Conservation (phyloP, 805 yeast species). For the Candida chilensis region DNA sequence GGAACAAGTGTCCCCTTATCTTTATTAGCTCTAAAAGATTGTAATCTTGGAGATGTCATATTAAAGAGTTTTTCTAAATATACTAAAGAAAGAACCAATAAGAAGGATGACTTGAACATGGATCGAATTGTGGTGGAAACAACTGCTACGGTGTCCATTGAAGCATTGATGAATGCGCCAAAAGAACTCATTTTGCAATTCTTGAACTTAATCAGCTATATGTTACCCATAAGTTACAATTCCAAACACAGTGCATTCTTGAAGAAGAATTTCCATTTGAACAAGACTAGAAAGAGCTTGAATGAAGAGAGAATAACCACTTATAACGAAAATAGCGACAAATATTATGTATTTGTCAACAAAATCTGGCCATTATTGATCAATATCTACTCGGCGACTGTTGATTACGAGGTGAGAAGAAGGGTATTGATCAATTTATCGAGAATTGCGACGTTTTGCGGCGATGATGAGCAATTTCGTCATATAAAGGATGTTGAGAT, state of each 20-base stretch:
- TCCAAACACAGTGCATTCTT: conserved; percentile 19
- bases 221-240: conserved; percentile 44
- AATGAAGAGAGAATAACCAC: conserved; percentile 22
- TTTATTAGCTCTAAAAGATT: conserved; percentile 34
- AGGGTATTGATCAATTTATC: conserved; percentile 43
- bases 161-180: conserved; percentile 66
- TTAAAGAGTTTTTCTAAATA: conserved; percentile 41
- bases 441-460: conserved; percentile 37
- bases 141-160: conserved; percentile 40
- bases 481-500: conserved; percentile 19
- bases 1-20: conserved; percentile 31
- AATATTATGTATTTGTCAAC: conserved; percentile 25
- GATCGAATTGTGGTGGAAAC: too few relatives aligned
- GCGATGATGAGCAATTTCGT: conserved; percentile 14
- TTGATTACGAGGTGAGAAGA: conserved; percentile 56
- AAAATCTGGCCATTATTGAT: conserved; percentile 44
- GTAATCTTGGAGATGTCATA: conserved; percentile 38
- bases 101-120: too few relatives aligned
- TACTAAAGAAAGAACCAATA: too few relatives aligned
- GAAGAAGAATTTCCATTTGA: conserved; percentile 12
- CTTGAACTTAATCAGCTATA: conserved; percentile 42
- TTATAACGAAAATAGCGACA: conserved; percentile 13
- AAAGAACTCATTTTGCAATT: conserved; percentile 51
- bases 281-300: conserved; percentile 5
- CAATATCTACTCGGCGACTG: conserved; percentile 63